These are phyloP conservation scores for Pythium chondricola DNA, from an alignment of 352 stramenopile genomes.

Conservation along the genomic window DNA sequence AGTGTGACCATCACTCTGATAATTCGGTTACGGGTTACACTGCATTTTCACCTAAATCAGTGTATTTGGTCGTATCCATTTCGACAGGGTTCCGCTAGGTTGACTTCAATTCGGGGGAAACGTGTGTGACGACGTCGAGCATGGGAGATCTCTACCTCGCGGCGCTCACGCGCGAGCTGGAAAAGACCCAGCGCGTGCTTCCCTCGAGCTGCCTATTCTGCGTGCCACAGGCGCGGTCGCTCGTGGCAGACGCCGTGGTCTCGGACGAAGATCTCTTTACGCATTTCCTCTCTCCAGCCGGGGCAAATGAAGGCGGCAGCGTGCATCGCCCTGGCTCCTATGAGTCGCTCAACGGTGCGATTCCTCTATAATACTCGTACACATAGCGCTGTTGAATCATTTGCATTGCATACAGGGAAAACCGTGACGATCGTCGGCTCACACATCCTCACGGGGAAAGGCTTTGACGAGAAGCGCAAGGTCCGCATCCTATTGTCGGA, in stretches of 20 bases:
- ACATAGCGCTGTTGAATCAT: constrained; percentile 8
- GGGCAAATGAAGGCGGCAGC: constrained; percentile 2
- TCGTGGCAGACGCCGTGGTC: constrained; percentile 33
- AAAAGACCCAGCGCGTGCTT: constrained; percentile 47
- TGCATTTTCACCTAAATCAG: no score
- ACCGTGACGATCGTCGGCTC: constrained; percentile 45
- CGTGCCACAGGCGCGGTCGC: constrained; percentile 53
- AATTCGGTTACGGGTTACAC: no score
- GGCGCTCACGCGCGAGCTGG: constrained; percentile 34
- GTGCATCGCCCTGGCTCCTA: constrained; percentile 39
- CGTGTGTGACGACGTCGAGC: no score
- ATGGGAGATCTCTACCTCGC: constrained; percentile 36
- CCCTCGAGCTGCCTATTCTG: constrained; percentile 51
- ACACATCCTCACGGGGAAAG: constrained; percentile 39
- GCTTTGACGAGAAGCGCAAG: constrained; percentile 47
- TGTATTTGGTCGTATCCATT: no score
- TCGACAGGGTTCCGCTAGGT: no score
- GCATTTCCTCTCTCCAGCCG: constrained; percentile 44
- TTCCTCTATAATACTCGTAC: no score
- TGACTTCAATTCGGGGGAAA: no score
- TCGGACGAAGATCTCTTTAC: constrained; percentile 40
- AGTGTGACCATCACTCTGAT: no score
- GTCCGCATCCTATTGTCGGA: constrained; percentile 73
- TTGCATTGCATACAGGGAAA: constrained; percentile 31
- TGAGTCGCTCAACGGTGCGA: constrained; percentile 64